Conservation (phyloP, 169 alveolate genomes). For the Eimeria praecox region DNA sequence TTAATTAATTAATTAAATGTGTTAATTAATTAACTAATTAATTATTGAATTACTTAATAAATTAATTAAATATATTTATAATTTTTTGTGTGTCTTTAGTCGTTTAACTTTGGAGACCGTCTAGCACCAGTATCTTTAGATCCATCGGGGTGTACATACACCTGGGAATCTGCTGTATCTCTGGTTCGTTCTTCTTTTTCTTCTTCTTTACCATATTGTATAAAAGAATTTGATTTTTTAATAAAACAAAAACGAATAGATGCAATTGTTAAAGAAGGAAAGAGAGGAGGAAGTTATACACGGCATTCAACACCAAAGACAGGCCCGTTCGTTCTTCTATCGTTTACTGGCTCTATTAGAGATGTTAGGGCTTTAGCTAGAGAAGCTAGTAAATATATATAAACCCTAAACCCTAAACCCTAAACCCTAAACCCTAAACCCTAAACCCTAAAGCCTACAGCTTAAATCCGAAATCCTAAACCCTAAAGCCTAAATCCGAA, state of each 20-base stretch:
- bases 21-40: too few relatives aligned
- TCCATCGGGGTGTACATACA: background rate
- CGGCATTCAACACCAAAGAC: background rate
- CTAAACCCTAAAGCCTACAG: background rate
- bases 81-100: background rate
- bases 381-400: background rate
- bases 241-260: background rate
- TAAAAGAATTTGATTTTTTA: background rate
- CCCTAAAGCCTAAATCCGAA: background rate
- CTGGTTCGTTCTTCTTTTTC: background rate
- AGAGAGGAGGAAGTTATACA: background rate
- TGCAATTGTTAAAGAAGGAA: background rate
- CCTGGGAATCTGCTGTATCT: conserved; percentile 23
- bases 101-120: conserved; percentile 23
- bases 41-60: background rate
- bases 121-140: background rate
- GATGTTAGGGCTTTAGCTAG: conserved; percentile 14
- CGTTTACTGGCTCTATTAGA: background rate
- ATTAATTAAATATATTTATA: too few relatives aligned
- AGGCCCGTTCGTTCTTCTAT: background rate
- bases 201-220: background rate
- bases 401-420: background rate
- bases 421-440: background rate
- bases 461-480: background rate
- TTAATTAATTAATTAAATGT: background rate